Conservation (phyloP, 495 filamentous ascomycete genomes). For the Ascodesmis nigricans region DNA sequence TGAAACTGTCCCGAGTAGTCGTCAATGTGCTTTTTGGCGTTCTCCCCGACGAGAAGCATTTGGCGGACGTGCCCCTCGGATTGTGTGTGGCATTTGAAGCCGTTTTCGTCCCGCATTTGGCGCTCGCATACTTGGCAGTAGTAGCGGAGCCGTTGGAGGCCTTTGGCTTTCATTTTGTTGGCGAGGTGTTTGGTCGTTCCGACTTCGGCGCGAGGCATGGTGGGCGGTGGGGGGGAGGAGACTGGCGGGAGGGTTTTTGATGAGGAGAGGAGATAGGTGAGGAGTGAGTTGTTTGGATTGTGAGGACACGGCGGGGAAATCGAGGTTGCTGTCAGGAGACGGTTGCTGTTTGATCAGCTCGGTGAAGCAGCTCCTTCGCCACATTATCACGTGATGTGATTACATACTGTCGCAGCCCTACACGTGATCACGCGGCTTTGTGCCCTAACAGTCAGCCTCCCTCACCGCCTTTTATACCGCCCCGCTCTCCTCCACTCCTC, state of each 20-base stretch:
- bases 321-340: too few relatives aligned
- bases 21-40: slow-evolving; percentile 56
- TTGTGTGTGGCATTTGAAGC: slow-evolving; percentile 59
- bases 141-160: slow-evolving; percentile 66
- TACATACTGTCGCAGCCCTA: too few relatives aligned
- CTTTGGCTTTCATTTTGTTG: slow-evolving; percentile 81
- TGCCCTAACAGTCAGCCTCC: too few relatives aligned
- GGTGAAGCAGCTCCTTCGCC: too few relatives aligned
- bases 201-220: slow-evolving; percentile 84
- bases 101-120: slow-evolving; percentile 42
- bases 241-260: background rate
- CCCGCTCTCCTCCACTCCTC: background rate
- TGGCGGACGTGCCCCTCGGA: slow-evolving; percentile 67
- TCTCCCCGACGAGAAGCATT: slow-evolving; percentile 65
- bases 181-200: slow-evolving; percentile 65
- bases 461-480: too few relatives aligned
- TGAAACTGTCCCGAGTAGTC: slow-evolving; percentile 58
- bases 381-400: too few relatives aligned
- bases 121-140: slow-evolving; percentile 42
- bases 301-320: too few relatives aligned
- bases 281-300: background rate
- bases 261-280: background rate
- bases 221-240: slow-evolving; percentile 18
- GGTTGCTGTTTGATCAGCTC: too few relatives aligned
- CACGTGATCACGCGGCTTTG: too few relatives aligned